Evolutionary conservation across 805 yeast genomes (phyloP), one percentile per base, ranked within the genome.

Genomic region (Maudiozyma serrabonitensis): DNA sequence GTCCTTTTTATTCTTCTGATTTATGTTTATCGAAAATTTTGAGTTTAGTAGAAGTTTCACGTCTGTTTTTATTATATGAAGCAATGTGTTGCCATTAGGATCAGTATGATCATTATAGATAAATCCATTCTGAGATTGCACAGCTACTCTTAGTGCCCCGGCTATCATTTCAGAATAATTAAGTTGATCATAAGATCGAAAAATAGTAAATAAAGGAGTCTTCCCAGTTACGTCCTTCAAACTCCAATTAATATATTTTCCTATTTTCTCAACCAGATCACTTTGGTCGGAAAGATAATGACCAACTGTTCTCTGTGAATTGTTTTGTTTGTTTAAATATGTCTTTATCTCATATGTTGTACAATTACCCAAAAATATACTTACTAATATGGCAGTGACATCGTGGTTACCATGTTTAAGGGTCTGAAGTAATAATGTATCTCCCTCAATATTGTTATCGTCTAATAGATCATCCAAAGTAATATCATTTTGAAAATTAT

Each of bases 131-230:
- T 67, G 62, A 0, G 45, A 49, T 6, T 41, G 54, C 2, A 59
- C 53, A 0, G 77, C 79, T 15, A 73, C 67, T 1, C 60, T 53
- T 47, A 84, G 73, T 0, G 80, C 78, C 12, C 60, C 64, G 16
- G 55, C 45, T 5, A 87, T 66, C 56, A 87, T 59, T 3, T 59
- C 59, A 2, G 70, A 61, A 62, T 89, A 90, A 34, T 79, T 65
- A 0, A 77, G 68, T 54, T 85, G 89, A 62, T 89, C 96, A 64
- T 90, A 90, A 54, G 89, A 80, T 48, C 96, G 69, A 54, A 87
- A 80, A 2, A 87, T 66, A 2, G 87, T 75, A 64, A 84, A 79
- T 9, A 91, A 67, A n/a, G 97, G 95, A 0, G 97, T 87, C 56
- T 85, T 87, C 0, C 82, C 79, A 51, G 76, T 79, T 12, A 58